Conservation (phyloP, 2,329 filamentous ascomycete genomes). For the Fusarium goolgardi region DNA sequence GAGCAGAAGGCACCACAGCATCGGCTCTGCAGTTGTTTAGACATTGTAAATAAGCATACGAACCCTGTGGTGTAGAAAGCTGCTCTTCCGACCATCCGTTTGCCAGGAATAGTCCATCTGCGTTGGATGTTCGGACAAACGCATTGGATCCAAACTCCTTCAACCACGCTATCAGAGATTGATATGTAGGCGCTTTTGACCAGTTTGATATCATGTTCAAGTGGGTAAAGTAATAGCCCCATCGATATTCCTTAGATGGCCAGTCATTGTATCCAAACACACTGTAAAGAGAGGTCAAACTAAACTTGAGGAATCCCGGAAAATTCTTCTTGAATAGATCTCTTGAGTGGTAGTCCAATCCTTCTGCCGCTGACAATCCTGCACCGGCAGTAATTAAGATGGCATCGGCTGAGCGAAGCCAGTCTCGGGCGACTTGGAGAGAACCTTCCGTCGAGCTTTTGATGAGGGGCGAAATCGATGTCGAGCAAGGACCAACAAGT, state of each 20-base stretch:
- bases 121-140: constrained; percentile 34
- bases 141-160: constrained; percentile 20
- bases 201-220: constrained; percentile 40
- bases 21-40: constrained; percentile 37
- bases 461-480: accelerated
- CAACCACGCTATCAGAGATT: constrained; percentile 17
- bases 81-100: constrained; percentile 1
- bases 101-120: background rate
- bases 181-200: constrained; percentile 34
- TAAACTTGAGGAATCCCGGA: constrained; percentile 26
- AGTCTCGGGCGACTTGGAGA: constrained; percentile 8
- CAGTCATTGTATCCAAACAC: constrained; percentile 35
- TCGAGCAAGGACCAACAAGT: background rate
- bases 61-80: constrained; percentile 10
- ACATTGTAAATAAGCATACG: constrained; percentile 30
- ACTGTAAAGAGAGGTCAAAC: constrained; percentile 34
- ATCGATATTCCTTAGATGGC: constrained; percentile 41
- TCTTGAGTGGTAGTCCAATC: constrained; percentile 39
- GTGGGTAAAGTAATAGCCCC: constrained; percentile 44
- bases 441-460: background rate
- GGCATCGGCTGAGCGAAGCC: constrained; percentile 38
- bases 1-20: constrained; percentile 12
- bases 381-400: constrained; percentile 40
- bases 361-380: constrained; percentile 40
- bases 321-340: constrained; percentile 33